Base-by-base conservation (phyloP, 805 yeast species). In the Blastobotrys peoriensis region DNA sequence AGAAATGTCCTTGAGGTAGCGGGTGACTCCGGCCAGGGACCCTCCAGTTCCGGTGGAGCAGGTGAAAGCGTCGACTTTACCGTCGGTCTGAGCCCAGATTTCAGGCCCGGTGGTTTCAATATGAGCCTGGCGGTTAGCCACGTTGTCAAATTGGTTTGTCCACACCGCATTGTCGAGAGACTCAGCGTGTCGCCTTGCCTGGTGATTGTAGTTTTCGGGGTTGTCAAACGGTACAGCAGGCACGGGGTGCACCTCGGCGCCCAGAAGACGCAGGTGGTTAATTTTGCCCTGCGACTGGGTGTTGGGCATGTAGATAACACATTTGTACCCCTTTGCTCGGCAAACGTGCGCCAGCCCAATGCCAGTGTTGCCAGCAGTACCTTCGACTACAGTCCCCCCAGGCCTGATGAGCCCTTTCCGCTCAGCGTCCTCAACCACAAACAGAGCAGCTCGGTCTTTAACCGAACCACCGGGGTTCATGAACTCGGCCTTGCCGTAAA, bases 311-410 rank as follows among this genome's bases (percentile, higher is more conserved):
- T 86, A 87, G 47, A 87, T 83, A 40, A 87, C 79, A 62, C 93
- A 79, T 45, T 82, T 76, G 70, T 87, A 87, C 23, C 95, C 95
- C 54, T 81, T 77, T 39, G 89, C 75, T 28, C 95, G 71, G 60
- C 94, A 85, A 37, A 69, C 63, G 53, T 78, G 82, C 4, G 95
- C 96, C 45, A 87, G 68, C 1, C 96, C 96, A 54, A 87, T 87
- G 15, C 96, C 96, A n/a, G 96, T 87, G 66, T 87, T 87, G 25
- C 96, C 96, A 2, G 96, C 96, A 9, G 96, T 86, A 5, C 95
- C 95, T 64, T 87, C 96, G 15, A 87, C 89, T 23, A 87, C 77
- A 2, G 95, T 87, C 27, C 93, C 95, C 5, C 94, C 93, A 3
- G 87, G 77, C 46, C 67, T 61, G 45, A 87, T 69, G 44, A 73